A percentile compares a stretch with the other conserved stretches of the same genome.
These are phyloP conservation scores for Leonotis leonurus DNA, from an alignment of 257 asterid genomes.

Conservation along the genomic window DNA sequence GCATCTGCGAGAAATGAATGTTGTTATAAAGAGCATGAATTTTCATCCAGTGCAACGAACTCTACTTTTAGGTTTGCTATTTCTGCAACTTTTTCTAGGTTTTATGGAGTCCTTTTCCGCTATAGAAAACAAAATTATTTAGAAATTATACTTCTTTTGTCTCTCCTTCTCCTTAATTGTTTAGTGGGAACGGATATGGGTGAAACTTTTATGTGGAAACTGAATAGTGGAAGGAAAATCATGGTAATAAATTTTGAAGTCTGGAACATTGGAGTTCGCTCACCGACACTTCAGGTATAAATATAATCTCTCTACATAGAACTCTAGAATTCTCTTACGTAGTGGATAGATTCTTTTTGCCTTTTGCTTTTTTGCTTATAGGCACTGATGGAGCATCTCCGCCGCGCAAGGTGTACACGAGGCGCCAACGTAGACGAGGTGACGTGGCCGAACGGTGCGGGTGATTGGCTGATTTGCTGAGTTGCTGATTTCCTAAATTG, in stretches of 20 bases:
- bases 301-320: background rate
- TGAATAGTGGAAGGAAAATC: constrained; percentile 41
- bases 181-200: constrained; percentile 66
- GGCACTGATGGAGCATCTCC: no score
- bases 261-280: constrained; percentile 50
- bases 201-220: constrained; percentile 57
- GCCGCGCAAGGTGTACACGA: no score
- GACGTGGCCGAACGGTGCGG: no score
- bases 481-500: no score
- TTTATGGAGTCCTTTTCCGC: constrained; percentile 1
- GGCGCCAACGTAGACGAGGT: no score
- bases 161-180: constrained; percentile 16
- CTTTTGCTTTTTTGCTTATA: constrained; percentile 15
- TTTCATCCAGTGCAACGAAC: constrained; percentile 50
- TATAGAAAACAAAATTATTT: background rate
- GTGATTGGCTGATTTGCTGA: no score
- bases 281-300: constrained; percentile 55
- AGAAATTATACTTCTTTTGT: background rate
- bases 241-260: constrained; percentile 38
- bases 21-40: constrained; percentile 62
- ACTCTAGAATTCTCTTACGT: background rate
- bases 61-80: constrained; percentile 51
- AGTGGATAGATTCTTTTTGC: constrained; percentile 5
- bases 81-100: background rate
- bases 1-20: no score